These are phyloP conservation scores for Colletotrichum sp. DNA, from an alignment of 2,329 filamentous ascomycete species.

Conservation along the genomic window DNA sequence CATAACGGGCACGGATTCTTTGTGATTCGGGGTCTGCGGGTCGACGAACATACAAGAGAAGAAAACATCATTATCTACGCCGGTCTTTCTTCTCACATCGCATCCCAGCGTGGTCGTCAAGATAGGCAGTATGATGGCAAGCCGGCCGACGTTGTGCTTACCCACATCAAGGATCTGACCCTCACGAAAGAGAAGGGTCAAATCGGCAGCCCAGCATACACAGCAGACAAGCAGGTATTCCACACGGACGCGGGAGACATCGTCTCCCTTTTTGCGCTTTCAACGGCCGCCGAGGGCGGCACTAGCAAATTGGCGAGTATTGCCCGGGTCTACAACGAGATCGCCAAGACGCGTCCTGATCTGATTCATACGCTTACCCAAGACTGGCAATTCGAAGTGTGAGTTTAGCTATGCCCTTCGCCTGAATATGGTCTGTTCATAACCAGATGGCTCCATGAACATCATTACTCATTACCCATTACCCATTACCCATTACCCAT, in stretches of 20 bases:
- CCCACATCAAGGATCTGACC: conserved; percentile 68
- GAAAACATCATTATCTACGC: conserved; percentile 66
- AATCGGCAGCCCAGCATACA: conserved; percentile 66
- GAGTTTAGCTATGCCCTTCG: conserved; percentile 21
- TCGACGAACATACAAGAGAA: conserved; percentile 55
- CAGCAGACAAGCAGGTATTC: conserved; percentile 65
- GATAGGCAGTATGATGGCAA: conserved; percentile 49
- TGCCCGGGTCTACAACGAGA: conserved; percentile 66
- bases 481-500: too few relatives aligned
- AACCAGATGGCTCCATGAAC: background rate
- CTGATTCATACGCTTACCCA: conserved; percentile 61
- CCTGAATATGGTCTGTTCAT: background rate
- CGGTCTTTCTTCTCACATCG: conserved; percentile 64
- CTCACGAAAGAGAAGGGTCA: conserved; percentile 31
- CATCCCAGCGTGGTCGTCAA: conserved; percentile 55
- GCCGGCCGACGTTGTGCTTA: conserved; percentile 56
- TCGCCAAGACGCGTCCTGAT: conserved; percentile 65
- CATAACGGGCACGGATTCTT: conserved; percentile 66
- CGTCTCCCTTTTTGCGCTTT: conserved; percentile 61
- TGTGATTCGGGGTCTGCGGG: conserved; percentile 62
- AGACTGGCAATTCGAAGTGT: conserved; percentile 53
- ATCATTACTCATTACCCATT: too few relatives aligned
- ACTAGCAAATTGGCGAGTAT: conserved; percentile 62
- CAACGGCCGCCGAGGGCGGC: conserved; percentile 57
- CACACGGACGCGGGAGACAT: conserved; percentile 67